A percentile compares a stretch with the other conserved stretches of the same genome.
phyloP scores from a whole-genome alignment of 1,284 basidiomycete species.

The Tilletia setariae region DNA sequence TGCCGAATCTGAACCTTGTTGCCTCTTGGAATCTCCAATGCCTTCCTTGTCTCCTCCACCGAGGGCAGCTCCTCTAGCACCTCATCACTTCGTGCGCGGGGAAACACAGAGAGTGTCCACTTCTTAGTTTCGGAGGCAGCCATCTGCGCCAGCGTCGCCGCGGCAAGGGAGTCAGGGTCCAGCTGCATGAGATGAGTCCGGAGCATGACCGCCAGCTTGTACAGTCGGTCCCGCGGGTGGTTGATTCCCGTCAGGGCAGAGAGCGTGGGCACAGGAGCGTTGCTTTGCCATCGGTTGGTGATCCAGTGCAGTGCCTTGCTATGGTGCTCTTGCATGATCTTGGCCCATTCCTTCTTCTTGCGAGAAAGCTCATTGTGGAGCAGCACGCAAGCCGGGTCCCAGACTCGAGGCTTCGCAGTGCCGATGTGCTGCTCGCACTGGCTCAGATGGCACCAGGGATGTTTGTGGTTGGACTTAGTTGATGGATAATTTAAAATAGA shows the following conservation, averaged over 20 bases:
- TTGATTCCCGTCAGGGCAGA: not conserved
- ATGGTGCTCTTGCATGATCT: not conserved
- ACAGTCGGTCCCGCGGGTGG: not conserved
- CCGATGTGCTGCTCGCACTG: not conserved
- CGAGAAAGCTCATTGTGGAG: too few relatives aligned
- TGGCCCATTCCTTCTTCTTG: not conserved
- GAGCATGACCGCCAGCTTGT: slow-evolving; percentile 2
- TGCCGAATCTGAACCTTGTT: not conserved
- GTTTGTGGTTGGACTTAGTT: not conserved
- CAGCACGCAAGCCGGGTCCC: too few relatives aligned
- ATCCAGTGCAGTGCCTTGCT: not conserved
- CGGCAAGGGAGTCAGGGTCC: not conserved
- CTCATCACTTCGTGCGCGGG: not conserved
- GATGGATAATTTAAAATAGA: not conserved
- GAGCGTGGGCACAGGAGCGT: not conserved
- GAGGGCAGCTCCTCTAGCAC: not conserved
- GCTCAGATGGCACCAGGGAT: not conserved
- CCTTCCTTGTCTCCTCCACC: not conserved
- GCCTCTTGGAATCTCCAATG: not conserved
- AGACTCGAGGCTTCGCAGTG: too few relatives aligned
- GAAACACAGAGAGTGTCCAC: not conserved
- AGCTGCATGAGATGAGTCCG: not conserved
- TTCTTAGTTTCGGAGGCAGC: not conserved
- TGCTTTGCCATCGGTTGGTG: not conserved
- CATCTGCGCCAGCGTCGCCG: not conserved